Percentiles rank a stretch among this genome's conserved stretches.
Evolutionary conservation across 768 basidiomycete species (phyloP).

Genomic region (Collybiopsis luxurians): DNA sequence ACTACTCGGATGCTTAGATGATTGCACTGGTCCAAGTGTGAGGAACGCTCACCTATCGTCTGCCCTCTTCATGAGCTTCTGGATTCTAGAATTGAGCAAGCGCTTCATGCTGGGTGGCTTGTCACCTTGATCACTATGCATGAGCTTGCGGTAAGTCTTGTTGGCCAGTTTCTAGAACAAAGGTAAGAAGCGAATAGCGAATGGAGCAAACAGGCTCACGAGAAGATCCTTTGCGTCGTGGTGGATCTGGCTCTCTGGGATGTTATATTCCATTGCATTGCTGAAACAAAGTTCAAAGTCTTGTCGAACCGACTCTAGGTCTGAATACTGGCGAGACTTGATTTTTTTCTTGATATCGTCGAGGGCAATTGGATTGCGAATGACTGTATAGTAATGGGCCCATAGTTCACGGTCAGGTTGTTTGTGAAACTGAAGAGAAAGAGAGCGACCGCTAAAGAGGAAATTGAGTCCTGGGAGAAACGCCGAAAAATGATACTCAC

Average conservation of each 20-base stretch:
- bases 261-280: slow-evolving; percentile 82
- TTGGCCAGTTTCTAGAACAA: slow-evolving; percentile 44
- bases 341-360: slow-evolving; percentile 86
- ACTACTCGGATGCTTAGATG: slow-evolving; percentile 30
- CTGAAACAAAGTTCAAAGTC: slow-evolving; percentile 78
- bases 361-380: slow-evolving; percentile 79
- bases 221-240: slow-evolving; percentile 79
- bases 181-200: background rate
- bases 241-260: slow-evolving; percentile 76
- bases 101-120: slow-evolving; percentile 62
- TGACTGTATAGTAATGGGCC: slow-evolving; percentile 84
- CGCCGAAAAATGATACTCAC: slow-evolving; percentile 56
- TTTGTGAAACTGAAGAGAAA: slow-evolving; percentile 65
- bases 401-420: slow-evolving; percentile 71
- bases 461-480: slow-evolving; percentile 17
- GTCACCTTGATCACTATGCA: slow-evolving; percentile 38
- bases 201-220: slow-evolving; percentile 43
- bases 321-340: slow-evolving; percentile 54
- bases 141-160: slow-evolving; percentile 46
- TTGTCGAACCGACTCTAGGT: slow-evolving; percentile 62
- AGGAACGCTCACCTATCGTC: slow-evolving; percentile 56
- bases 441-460: slow-evolving; percentile 52
- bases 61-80: slow-evolving; percentile 71
- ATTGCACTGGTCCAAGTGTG: background rate
- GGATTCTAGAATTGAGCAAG: slow-evolving; percentile 63